Percentiles rank a stretch among this genome's conserved stretches.
Conservation (phyloP, 805 yeast species). For the Kodamaea nitidulidarum region DNA sequence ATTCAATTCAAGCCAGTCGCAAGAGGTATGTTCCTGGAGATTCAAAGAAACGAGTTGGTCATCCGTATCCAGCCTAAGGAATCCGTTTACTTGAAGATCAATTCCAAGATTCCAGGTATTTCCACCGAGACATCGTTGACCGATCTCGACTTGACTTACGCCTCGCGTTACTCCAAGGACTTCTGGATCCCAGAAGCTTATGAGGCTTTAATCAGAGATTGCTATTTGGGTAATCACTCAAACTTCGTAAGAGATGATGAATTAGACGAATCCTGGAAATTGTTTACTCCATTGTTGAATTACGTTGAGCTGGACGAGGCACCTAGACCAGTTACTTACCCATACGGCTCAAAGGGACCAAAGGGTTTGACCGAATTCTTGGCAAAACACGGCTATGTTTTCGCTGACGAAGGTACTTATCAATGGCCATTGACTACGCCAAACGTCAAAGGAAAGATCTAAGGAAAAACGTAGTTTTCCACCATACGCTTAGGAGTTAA, state of each 20-base stretch:
- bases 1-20: constrained; percentile 87
- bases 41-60: constrained; percentile 89
- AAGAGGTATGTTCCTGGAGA: constrained; percentile 72
- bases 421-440: constrained; percentile 88
- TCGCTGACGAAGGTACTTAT: constrained; percentile 60
- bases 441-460: constrained; percentile 26
- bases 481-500: no score
- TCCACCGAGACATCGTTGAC: constrained; percentile 78
- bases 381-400: constrained; percentile 66
- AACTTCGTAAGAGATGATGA: constrained; percentile 98
- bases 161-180: constrained; percentile 69
- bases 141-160: constrained; percentile 86
- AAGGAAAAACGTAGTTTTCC: not conserved
- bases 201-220: constrained; percentile 91
- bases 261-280: constrained; percentile 85
- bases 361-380: constrained; percentile 56
- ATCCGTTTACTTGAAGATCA: constrained; percentile 89
- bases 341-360: constrained; percentile 94
- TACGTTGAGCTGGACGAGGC: constrained; percentile 68
- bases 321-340: constrained; percentile 65
- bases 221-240: constrained; percentile 87
- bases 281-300: constrained; percentile 88
- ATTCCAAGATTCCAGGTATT: constrained; percentile 91
- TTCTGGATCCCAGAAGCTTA: constrained; percentile 98
- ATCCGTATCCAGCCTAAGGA: constrained; percentile 93